phyloP scores from a whole-genome alignment of 2,329 filamentous ascomycete species.

The Fusarium secorum region DNA sequence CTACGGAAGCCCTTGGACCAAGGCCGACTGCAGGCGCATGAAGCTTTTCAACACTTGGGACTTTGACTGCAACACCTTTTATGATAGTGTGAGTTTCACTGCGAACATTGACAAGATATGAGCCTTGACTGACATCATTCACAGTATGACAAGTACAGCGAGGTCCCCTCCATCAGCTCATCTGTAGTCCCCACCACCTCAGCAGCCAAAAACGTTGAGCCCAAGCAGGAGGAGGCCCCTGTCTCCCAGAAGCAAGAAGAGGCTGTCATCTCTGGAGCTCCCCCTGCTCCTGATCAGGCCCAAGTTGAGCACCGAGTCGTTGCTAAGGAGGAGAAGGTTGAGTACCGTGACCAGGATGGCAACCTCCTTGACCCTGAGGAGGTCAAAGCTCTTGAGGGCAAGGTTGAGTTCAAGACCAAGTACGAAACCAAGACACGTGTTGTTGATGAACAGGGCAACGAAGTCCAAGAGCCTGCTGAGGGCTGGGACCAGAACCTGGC shows the following conservation, averaged over 20 bases:
- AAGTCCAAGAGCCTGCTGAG: constrained; percentile 63
- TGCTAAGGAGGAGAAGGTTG: constrained; percentile 78
- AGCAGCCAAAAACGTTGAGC: constrained; percentile 36
- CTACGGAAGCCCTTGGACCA: constrained; percentile 95
- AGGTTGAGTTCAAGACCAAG: constrained; percentile 93
- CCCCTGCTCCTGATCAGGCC: constrained; percentile 46
- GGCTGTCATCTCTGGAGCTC: constrained; percentile 57
- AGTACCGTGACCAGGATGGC: constrained; percentile 94
- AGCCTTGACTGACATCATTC: constrained; percentile 26
- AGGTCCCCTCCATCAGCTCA: constrained; percentile 33
- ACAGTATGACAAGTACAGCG: constrained; percentile 60
- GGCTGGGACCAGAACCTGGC: constrained; percentile 49
- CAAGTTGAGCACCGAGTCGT: constrained; percentile 59
- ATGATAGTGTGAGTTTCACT: constrained; percentile 75
- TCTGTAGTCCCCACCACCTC: constrained; percentile 44
- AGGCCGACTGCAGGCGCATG: constrained; percentile 81
- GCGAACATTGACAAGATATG: not conserved
- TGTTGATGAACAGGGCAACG: constrained; percentile 80
- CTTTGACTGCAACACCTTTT: constrained; percentile 97
- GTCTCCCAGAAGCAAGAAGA: constrained; percentile 41
- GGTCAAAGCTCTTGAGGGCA: constrained; percentile 84
- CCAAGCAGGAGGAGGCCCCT: constrained; percentile 40
- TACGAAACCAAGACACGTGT: constrained; percentile 94
- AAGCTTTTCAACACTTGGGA: constrained; percentile 94
- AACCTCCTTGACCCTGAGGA: constrained; percentile 86